phyloP scores from a whole-genome alignment of 2,329 filamentous ascomycete genomes.

The Dendryphion nanum region DNA sequence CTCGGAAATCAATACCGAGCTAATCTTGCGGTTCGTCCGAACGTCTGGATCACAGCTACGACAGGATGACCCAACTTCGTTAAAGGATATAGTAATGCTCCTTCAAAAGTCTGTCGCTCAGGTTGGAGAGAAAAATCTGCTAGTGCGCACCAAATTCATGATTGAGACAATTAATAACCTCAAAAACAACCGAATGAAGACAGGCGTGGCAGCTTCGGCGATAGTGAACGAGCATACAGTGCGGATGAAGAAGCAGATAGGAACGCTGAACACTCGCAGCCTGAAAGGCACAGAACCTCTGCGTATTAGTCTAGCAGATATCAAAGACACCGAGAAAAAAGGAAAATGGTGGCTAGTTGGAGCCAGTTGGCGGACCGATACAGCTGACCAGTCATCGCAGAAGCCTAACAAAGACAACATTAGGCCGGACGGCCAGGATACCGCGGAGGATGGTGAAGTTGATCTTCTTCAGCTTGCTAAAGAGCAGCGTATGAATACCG shows the following conservation, averaged over 20 bases:
- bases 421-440: conserved; percentile 3
- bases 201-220: conserved; percentile 66
- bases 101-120: conserved; percentile 71
- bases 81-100: conserved; percentile 84
- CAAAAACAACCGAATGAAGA: conserved; percentile 89
- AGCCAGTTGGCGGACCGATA: conserved; percentile 71
- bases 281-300: conserved; percentile 78
- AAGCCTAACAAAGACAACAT: conserved; percentile 29
- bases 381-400: conserved; percentile 37
- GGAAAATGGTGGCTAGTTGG: conserved; percentile 99
- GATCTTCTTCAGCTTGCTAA: conserved; percentile 74
- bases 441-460: conserved; percentile 41
- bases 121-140: conserved; percentile 67
- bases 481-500: conserved; percentile 82
- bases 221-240: conserved; percentile 78
- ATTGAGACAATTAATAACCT: conserved; percentile 93
- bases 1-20: conserved; percentile 82
- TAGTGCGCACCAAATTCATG: conserved; percentile 93
- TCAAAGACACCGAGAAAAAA: conserved; percentile 77
- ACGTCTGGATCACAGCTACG: conserved; percentile 75
- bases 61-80: conserved; percentile 80
- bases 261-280: conserved; percentile 67
- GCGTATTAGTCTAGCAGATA: conserved; percentile 76
- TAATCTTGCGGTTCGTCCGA: conserved; percentile 82
- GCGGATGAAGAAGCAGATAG: conserved; percentile 84